Conservation (phyloP, 495 filamentous ascomycete genomes). For the Rostrohypoxylon terebratum region DNA sequence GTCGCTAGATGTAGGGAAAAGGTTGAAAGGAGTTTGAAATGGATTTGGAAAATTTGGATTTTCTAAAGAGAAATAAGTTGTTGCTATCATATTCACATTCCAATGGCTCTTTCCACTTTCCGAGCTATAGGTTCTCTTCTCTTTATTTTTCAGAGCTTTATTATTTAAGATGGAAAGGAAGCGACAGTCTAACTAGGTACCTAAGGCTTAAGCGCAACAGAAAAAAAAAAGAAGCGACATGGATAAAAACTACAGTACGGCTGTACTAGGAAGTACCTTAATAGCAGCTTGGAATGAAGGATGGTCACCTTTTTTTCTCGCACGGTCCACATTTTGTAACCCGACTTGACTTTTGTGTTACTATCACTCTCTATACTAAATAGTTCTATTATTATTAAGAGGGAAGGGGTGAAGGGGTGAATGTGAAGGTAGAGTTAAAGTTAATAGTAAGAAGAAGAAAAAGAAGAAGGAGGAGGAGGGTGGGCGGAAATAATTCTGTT, state of each 20-base stretch:
- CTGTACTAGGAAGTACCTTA: neutral
- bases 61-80: constrained; percentile 21
- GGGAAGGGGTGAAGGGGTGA: neutral
- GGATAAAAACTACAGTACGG: neutral
- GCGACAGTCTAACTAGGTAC: neutral
- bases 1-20: constrained; percentile 23
- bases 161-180: constrained; percentile 4
- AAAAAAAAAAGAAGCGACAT: neutral
- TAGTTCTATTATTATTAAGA: constrained; percentile 19
- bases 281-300: constrained; percentile 3
- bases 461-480: constrained; percentile 9
- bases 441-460: no score
- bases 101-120: constrained; percentile 32
- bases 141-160: constrained; percentile 4
- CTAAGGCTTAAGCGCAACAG: constrained; percentile 29
- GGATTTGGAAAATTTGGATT: neutral
- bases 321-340: constrained; percentile 35
- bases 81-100: constrained; percentile 33
- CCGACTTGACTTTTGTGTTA: constrained; percentile 18
- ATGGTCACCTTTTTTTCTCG: constrained; percentile 28
- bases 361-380: neutral
- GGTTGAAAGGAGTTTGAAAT: neutral
- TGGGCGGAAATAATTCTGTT: constrained; percentile 27
- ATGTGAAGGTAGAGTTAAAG: no score
- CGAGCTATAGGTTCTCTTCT: neutral